Conservation (phyloP, 257 asterid genomes). For the Scutellaria barbata region DNA sequence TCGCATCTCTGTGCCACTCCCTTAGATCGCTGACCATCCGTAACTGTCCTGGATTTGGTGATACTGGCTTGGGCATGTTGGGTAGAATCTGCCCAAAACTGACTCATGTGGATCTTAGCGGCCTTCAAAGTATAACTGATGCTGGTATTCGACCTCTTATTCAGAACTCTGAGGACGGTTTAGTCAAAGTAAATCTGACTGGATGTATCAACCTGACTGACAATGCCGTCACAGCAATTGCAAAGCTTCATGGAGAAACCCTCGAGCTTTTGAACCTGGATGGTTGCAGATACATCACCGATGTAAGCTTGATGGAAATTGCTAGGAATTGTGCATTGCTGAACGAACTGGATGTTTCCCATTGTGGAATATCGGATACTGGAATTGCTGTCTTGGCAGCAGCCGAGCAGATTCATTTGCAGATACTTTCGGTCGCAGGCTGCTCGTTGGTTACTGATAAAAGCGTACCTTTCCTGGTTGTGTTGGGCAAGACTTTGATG, state of each 20-base stretch:
- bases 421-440: slow-evolving; percentile 55
- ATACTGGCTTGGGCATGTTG: slow-evolving; percentile 53
- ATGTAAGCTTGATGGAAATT: slow-evolving; percentile 59
- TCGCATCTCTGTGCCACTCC: slow-evolving; percentile 49
- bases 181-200: slow-evolving; percentile 65
- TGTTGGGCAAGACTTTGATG: slow-evolving; percentile 54
- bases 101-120: slow-evolving; percentile 54
- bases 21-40: slow-evolving; percentile 61
- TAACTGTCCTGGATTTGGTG: slow-evolving; percentile 77
- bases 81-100: slow-evolving; percentile 67
- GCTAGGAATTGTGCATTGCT: slow-evolving; percentile 59
- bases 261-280: slow-evolving; percentile 67
- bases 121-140: slow-evolving; percentile 59
- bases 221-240: slow-evolving; percentile 50
- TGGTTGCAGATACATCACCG: slow-evolving; percentile 64
- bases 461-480: slow-evolving; percentile 55
- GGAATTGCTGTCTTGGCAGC: slow-evolving; percentile 61
- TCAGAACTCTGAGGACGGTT: slow-evolving; percentile 55
- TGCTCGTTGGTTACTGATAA: slow-evolving; percentile 56
- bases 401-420: slow-evolving; percentile 54
- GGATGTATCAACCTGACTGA: slow-evolving; percentile 74
- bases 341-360: slow-evolving; percentile 70
- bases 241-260: slow-evolving; percentile 66
- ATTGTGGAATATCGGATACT: slow-evolving; percentile 55
- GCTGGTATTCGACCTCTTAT: slow-evolving; percentile 63